Evolutionary conservation across 257 asterid species (phyloP).

Genomic region (Thymus mandschuricus): DNA sequence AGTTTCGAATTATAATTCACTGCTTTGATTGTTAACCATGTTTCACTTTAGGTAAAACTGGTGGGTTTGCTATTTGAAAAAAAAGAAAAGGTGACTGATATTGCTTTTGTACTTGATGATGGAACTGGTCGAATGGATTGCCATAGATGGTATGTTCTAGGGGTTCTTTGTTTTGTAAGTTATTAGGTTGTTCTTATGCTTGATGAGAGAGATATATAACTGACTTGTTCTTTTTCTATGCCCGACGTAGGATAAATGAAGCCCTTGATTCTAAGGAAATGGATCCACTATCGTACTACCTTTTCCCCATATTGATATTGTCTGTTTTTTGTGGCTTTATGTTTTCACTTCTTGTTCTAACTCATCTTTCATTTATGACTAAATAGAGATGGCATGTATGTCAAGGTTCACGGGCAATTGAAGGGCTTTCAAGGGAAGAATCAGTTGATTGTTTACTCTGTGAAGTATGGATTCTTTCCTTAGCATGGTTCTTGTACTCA

Average conservation of each 20-base stretch:
- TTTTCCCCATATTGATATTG: conserved; percentile 27
- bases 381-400: conserved; percentile 80
- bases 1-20: background rate
- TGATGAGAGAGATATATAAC: background rate
- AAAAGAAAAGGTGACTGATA: conserved; percentile 65
- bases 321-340: conserved; percentile 5
- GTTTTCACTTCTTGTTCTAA: conserved; percentile 19
- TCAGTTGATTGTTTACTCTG: conserved; percentile 72
- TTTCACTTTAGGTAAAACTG: conserved; percentile 62
- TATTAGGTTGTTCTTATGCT: background rate
- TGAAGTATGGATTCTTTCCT: conserved; percentile 55
- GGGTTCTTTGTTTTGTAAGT: conserved; percentile 3
- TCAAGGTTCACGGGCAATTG: conserved; percentile 84
- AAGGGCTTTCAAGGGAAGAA: conserved; percentile 88
- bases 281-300: conserved; percentile 63
- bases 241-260: conserved; percentile 65
- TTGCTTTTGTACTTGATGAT: conserved; percentile 80
- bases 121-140: conserved; percentile 89
- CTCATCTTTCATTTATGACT: conserved; percentile 25
- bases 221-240: conserved; percentile 16
- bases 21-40: conserved; percentile 13
- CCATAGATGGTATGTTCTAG: conserved; percentile 59
- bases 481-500: background rate
- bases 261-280: conserved; percentile 67
- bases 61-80: conserved; percentile 68